Evolutionary conservation across 768 basidiomycete genomes (phyloP).

Genomic region (Glaciozyma martinii): DNA sequence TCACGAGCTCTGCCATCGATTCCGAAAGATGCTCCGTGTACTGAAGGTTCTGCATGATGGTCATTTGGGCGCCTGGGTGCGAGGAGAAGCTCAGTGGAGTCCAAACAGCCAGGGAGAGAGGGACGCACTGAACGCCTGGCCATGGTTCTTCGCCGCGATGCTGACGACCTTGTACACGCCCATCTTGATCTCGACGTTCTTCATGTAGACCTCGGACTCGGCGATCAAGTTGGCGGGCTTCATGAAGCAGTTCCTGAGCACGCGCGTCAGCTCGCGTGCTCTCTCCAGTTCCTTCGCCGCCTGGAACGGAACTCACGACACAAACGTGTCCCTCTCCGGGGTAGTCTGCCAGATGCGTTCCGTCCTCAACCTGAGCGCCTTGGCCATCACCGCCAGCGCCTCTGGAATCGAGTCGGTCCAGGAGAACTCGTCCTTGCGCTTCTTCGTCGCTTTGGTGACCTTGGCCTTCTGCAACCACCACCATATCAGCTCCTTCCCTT

Average conservation of each 20-base stretch:
- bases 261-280: not conserved
- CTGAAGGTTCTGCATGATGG: slow-evolving; percentile 81
- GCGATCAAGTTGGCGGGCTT: slow-evolving; percentile 77
- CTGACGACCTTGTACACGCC: slow-evolving; percentile 85
- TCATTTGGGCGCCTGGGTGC: slow-evolving; percentile 57
- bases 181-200: slow-evolving; percentile 56
- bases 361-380: slow-evolving; percentile 57
- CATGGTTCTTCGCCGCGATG: slow-evolving; percentile 81
- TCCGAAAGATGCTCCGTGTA: slow-evolving; percentile 92
- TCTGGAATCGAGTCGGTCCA: slow-evolving; percentile 70
- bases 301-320: slow-evolving; percentile 52
- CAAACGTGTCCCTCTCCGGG: slow-evolving; percentile 73
- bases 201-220: slow-evolving; percentile 84
- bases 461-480: slow-evolving; percentile 11
- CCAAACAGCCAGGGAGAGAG: no score
- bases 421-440: slow-evolving; percentile 47
- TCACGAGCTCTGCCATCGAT: slow-evolving; percentile 82
- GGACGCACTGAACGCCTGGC: slow-evolving; percentile 56
- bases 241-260: slow-evolving; percentile 66
- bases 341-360: slow-evolving; percentile 85
- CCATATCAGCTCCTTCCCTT: not conserved
- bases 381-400: slow-evolving; percentile 61
- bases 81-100: not conserved
- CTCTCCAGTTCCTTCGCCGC: not conserved
- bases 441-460: slow-evolving; percentile 11